Evolutionary conservation across 2,329 filamentous ascomycete species (phyloP), one percentile per base, ranked within the genome.

Genomic region (Hawksworthiomyces lignivorus): DNA sequence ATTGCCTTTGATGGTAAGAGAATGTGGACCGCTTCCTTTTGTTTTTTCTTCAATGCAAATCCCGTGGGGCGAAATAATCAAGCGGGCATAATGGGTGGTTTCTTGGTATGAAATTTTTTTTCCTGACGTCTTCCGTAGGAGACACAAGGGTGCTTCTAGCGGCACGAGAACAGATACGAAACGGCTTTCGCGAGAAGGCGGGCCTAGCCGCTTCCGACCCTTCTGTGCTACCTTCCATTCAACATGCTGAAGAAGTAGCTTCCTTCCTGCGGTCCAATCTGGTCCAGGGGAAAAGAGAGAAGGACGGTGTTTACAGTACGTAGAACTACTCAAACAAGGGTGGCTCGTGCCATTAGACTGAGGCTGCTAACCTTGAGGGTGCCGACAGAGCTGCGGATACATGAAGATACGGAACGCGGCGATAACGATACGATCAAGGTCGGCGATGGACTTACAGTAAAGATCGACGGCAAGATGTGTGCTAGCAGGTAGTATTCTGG

Each of bases 401-500:
- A 97, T 61, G 76, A 94, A 47, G 69, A 94, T 50, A 98, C 84
- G 22, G 90, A 98, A 62, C 74, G 87, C 50, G 88, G 92, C 41
- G 85, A 97, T 64, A 98, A 98, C 58, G 88, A 96, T 53, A 86
- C 82, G 26, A 78, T 96, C 55, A 94, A 89, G 63, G 69, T 78
- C 39, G 72, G 73, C 3, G 69, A 64, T 46, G 47, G 39, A 3
- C 36, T 31, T 30, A 60, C 49, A 9, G 41, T 57, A 46, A 63
- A 51, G 36, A 52, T 57, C 10, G 58, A 56, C 34, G 54, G 52
- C n/a, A 57, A 57, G 46, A 59, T 52, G 39, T 61, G 59, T 43
- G 51, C 53, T n/a, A n/a, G n/a, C n/a, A n/a, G n/a, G n/a, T n/a
- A n/a, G n/a, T n/a, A n/a, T n/a, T n/a, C n/a, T n/a, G n/a, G n/a